Base-by-base conservation (phyloP, 352 stramenopile genomes). In the Thalassiosira delicatula region DNA sequence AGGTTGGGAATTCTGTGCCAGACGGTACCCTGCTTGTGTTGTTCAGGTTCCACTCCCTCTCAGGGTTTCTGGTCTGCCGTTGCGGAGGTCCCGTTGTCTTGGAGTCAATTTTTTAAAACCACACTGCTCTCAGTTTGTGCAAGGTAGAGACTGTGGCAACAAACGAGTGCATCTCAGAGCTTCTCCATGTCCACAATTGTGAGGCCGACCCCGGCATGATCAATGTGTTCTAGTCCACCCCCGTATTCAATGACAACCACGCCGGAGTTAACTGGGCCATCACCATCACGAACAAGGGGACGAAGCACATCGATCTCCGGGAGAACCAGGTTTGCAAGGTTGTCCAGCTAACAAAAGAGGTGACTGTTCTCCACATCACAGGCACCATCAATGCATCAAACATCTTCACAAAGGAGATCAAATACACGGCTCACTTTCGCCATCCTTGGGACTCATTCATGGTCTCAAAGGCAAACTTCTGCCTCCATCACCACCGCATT, bases 161-260 rank as follows among this genome's bases (percentile, higher is more conserved):
- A n/a, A 49, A 61, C 27, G 53, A 61, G 14, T 33, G 61, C n/a
- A 21, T 21, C 5, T 5, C 11, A 3, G 46, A 3, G 5, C 11
- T 27, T 12, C 21, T 14, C 3, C 3, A 4, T 5, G 4, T 56
- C 12, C 12, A 12, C n/a, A 17, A 56, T 12, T 32, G 37, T 23
- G 9, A 32, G 7, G 57, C 25, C 5, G 46, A 56, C 11, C 46
- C 27, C n/a, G 46, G 12, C 46, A 27, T 56, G 11, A 3, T 4
- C 3, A 21, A 56, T 21, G n/a, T 12, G 3, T 5, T 56, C 11
- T 9, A 27, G 3, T 4, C 46, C 11, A 56, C 27, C 46, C 11
- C 3, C n/a, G 4, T 56, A 3, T 56, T 56, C 46, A 56, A 56
- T 30, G 2, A 77, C 53, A 61, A 61, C 53, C 53, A 61, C 14